Evolutionary conservation across 768 basidiomycete species (phyloP).

Genomic region (Boletus subparvulus): DNA sequence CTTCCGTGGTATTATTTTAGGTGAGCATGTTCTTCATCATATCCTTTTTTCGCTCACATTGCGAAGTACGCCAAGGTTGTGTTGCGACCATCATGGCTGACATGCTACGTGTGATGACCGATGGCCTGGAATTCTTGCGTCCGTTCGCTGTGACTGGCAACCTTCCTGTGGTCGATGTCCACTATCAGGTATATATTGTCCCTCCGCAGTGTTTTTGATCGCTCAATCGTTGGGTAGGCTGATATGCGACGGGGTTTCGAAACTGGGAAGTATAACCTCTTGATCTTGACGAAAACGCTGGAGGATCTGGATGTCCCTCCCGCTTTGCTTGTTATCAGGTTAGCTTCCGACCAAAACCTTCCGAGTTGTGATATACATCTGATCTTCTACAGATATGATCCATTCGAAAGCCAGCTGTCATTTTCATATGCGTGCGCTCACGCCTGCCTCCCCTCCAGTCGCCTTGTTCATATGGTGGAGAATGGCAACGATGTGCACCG

Average conservation of each 20-base stretch:
- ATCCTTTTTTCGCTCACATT: conserved; percentile 27
- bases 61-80: conserved; percentile 50
- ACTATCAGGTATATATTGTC: conserved; percentile 33
- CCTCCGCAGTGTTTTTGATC: not conserved
- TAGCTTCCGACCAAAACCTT: conserved; percentile 13
- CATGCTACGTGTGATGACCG: conserved; percentile 53
- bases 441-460: conserved; percentile 46
- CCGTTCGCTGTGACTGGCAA: conserved; percentile 48
- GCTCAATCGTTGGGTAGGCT: conserved; percentile 34
- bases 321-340: conserved; percentile 64
- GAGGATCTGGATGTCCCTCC: conserved; percentile 63
- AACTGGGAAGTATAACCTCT: conserved; percentile 58
- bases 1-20: conserved; percentile 71
- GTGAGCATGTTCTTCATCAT: conserved; percentile 41
- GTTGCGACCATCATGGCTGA: conserved; percentile 61
- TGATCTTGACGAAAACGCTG: conserved; percentile 56
- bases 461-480: conserved; percentile 65
- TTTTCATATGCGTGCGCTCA: conserved; percentile 54
- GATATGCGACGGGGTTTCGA: conserved; percentile 51
- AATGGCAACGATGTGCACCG: conserved; percentile 55
- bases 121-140: conserved; percentile 53
- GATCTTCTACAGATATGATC: conserved; percentile 35
- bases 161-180: conserved; percentile 31
- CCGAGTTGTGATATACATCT: conserved; percentile 3
- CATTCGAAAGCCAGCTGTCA: conserved; percentile 59